Percentiles rank a stretch among this genome's conserved stretches.
These are phyloP conservation scores for Coniella vitis DNA, from an alignment of 2,329 filamentous ascomycete genomes.

Conservation along the genomic window DNA sequence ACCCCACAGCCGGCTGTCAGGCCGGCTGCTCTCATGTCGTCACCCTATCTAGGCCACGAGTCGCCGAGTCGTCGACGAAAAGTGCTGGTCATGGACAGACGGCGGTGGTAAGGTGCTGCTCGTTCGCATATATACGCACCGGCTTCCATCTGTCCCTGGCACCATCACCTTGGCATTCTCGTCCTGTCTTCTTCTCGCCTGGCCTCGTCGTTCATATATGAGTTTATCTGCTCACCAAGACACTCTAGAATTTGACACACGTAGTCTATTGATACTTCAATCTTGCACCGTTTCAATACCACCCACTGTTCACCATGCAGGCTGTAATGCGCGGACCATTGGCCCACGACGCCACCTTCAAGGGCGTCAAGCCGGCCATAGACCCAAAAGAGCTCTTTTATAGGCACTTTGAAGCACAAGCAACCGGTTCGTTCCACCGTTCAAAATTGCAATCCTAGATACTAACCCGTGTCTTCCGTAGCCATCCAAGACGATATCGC, in stretches of 20 bases:
- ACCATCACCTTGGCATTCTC: too few relatives aligned
- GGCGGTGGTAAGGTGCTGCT: too few relatives aligned
- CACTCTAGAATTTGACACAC: too few relatives aligned
- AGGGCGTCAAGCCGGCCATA: conserved; percentile 26
- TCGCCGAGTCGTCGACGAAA: not conserved
- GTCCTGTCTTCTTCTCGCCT: too few relatives aligned
- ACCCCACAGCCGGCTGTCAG: conserved; percentile 1
- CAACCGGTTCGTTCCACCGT: conserved; percentile 33
- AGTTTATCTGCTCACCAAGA: too few relatives aligned
- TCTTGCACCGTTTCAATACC: not conserved
- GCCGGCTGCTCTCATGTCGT: conserved; percentile 13
- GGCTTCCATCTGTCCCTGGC: too few relatives aligned
- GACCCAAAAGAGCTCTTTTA: conserved; percentile 75
- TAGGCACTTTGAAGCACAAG: conserved; percentile 71
- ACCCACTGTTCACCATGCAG: conserved; percentile 5
- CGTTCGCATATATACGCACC: too few relatives aligned
- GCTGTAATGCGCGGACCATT: conserved; percentile 6
- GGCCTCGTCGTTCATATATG: too few relatives aligned
- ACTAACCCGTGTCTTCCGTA: conserved; percentile 29
- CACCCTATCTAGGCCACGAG: conserved; percentile 5
- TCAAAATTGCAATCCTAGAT: not conserved
- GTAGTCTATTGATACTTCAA: not conserved
- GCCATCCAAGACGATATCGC: conserved; percentile 72
- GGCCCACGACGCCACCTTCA: conserved; percentile 17
- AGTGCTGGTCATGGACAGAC: too few relatives aligned